Base-by-base conservation (phyloP, 176 grass and related monocot genomes). In the Bolboschoenus planiculmis region DNA sequence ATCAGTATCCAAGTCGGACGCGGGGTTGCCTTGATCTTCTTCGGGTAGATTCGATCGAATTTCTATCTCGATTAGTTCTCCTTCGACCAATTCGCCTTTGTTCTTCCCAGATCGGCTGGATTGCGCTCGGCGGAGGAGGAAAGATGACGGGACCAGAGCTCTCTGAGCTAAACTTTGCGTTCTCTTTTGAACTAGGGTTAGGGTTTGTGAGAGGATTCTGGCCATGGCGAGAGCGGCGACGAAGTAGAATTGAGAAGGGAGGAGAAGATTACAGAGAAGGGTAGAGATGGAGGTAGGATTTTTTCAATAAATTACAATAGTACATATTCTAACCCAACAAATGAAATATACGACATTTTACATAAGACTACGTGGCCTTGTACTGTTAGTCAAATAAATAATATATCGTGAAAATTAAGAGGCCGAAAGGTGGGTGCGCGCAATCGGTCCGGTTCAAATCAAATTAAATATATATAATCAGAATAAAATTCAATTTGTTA, bases 81-180 rank as follows among this genome's bases (percentile, higher is more conserved):
- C 87, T 86, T 99, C 92, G 76, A 99, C 58, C 35, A 95, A 78
- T 36, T 93, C 87, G 23, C 84, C 92, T 85, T 91, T 87, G 33
- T 33, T 81, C 39, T 46, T 82, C 47, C 78, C 80, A 33, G 81
- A 77, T 23, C 71, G 61, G 61, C 80, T 65, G 33, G 88, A 86
- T 56, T 67, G 79, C 4, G 84, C 83, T 36, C 92, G 86, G 18
- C 60, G 67, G 44, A 84, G 40, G 54, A 78, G 14, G 50, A 79
- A 30, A 40, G 29, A 20, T 0, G 77, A 81, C 51, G 78, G 83
- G 13, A 10, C 15, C 1, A 46, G 47, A 31, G 1, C 24, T 71
- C 66, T 59, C 4, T 14, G 62, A 16, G 62, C 30, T 73, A 58
- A n/a, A 18, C 24, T 20, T 15, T 54, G 14, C 4, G 81, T 46